A percentile compares a stretch with the other conserved stretches of the same genome.
These are phyloP conservation scores for Psilocybe azurescens DNA, from an alignment of 768 basidiomycete genomes.

Conservation along the genomic window DNA sequence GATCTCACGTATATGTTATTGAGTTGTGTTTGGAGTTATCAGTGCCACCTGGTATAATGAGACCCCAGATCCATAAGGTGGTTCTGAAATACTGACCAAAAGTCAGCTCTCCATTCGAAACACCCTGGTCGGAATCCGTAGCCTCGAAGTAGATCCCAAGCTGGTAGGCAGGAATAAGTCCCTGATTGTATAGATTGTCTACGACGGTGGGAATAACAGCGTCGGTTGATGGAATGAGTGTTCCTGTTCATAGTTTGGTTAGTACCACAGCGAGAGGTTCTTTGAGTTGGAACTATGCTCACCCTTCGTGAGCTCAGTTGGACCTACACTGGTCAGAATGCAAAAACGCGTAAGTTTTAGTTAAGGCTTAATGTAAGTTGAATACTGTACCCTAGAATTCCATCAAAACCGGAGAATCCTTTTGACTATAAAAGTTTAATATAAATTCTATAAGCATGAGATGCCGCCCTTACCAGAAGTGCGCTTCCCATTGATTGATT, in stretches of 20 bases:
- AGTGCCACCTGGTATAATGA: constrained; percentile 32
- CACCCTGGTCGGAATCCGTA: constrained; percentile 32
- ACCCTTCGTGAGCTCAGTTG: constrained; percentile 14
- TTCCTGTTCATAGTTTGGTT: neutral
- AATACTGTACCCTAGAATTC: constrained; percentile 19
- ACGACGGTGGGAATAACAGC: constrained; percentile 56
- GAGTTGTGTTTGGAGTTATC: constrained; percentile 38
- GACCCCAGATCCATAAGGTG: too few relatives aligned
- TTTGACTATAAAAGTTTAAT: constrained; percentile 8
- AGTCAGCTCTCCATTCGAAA: constrained; percentile 54
- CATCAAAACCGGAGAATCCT: constrained; percentile 59
- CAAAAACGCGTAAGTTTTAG: neutral
- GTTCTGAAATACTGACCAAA: constrained; percentile 36
- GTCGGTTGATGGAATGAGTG: constrained; percentile 20
- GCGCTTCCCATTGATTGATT: constrained; percentile 71
- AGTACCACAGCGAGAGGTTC: neutral
- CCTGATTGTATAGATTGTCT: constrained; percentile 51
- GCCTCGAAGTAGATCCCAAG: constrained; percentile 61
- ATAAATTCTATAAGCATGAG: neutral
- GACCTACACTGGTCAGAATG: constrained; percentile 15
- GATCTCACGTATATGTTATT: constrained; percentile 5
- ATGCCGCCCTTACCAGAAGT: constrained; percentile 11
- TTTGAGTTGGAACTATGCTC: neutral
- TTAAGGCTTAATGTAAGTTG: neutral
- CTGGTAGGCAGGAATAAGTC: constrained; percentile 39